Conservation (phyloP, 257 asterid species). For the Oldenlandia corymbosa region DNA sequence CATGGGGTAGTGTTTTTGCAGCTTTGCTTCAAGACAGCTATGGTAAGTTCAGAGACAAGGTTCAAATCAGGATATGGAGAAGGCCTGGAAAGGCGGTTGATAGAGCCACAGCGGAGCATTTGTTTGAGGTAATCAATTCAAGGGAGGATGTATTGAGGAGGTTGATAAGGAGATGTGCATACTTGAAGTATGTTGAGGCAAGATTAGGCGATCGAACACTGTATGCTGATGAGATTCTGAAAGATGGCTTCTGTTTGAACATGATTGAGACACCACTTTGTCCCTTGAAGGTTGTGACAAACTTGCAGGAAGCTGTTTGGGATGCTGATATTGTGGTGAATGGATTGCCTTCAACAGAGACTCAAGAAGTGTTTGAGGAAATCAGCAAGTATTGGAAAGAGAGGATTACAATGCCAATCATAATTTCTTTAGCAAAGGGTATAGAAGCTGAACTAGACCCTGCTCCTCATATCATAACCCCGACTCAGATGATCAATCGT, state of each 20-base stretch:
- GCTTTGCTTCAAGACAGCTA: conserved; percentile 83
- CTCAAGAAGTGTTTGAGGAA: conserved; percentile 69
- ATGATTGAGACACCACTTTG: conserved; percentile 92
- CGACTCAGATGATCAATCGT: conserved; percentile 76
- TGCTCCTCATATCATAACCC: conserved; percentile 74
- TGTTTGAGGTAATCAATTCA: conserved; percentile 83
- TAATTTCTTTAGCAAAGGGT: conserved; percentile 84
- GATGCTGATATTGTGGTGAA: conserved; percentile 83
- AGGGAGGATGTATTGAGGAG: conserved; percentile 79
- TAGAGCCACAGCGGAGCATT: conserved; percentile 62
- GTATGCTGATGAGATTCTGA: conserved; percentile 78
- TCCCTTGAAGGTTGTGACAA: conserved; percentile 84
- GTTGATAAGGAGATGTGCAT: conserved; percentile 83
- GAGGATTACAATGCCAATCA: conserved; percentile 57
- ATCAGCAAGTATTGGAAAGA: conserved; percentile 83
- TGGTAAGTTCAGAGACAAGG: conserved; percentile 65
- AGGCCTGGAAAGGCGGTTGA: conserved; percentile 65
- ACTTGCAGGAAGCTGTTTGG: conserved; percentile 96
- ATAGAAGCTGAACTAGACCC: conserved; percentile 77
- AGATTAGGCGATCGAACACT: conserved; percentile 78
- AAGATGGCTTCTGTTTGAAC: conserved; percentile 84
- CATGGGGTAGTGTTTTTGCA: conserved; percentile 88
- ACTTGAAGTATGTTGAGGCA: conserved; percentile 79
- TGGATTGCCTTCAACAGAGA: conserved; percentile 90
- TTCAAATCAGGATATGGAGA: conserved; percentile 77